Evolutionary conservation across 1,139 yeast species (phyloP), one percentile per base, ranked within the genome.

Genomic region (Kodamaea alishanica): DNA sequence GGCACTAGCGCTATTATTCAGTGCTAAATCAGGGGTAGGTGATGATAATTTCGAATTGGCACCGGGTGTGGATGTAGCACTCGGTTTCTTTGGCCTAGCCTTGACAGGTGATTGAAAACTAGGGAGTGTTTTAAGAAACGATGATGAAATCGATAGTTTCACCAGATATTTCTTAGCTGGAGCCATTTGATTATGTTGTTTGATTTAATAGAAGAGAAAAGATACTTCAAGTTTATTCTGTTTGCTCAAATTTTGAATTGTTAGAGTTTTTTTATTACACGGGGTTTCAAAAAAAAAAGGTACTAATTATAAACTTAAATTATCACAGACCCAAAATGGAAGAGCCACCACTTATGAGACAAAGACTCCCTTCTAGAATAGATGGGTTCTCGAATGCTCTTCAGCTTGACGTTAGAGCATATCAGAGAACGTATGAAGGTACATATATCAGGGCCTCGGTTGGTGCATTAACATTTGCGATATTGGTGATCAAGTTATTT

Each of bases 341-440:
- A 22, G 24, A 32, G 6, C 30, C 33, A 2, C 47, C 42, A 6
- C 43, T 41, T 10, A n/a, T 30, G 6, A 41, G 51, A 20, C 49
- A 52, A 10, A 45, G 73, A 32, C 49, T 57, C 8, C 67, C 70
- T 2, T 66, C 73, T 1, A 47, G 67, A 24, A 50, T 70, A 12
- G 71, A 66, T 39, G 47, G 52, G 7, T 54, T 69, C 23, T 50
- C 74, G 3, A 61, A 65, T 8, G 61, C 60, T 5, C 64, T 66
- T 37, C 72, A 73, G 48, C 56, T 76, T 30, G 83, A 77, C 46
- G 70, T 77, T 4, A 49, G 83, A 44, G 83, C 83, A 1, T 81
- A 77, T 52, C 83, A 77, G 52, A 54, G 83, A 45, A 77, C 83
- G 1, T 77, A 77, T 49, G 82, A 77, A 53, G 83, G 83, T 0